A percentile compares a stretch with the other conserved stretches of the same genome.
Evolutionary conservation across 208 protist genomes (phyloP).

Genomic region (Angomonas ambiguus): DNA sequence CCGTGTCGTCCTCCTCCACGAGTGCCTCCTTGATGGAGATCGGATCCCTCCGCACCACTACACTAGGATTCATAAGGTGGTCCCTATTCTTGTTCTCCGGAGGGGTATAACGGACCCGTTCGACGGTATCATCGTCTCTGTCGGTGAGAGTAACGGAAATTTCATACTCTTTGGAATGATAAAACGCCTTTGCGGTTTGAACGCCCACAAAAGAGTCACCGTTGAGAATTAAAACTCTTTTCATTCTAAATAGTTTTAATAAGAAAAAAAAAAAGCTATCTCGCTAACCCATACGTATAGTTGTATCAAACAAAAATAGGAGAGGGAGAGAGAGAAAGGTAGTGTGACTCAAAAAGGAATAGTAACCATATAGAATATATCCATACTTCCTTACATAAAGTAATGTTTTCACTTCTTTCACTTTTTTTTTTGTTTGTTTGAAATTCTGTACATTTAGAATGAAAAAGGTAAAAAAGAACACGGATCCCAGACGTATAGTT

Average conservation of each 20-base stretch:
- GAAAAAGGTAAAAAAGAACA: too few relatives aligned
- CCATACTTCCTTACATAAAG: too few relatives aligned
- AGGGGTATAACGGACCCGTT: background rate
- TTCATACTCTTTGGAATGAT: constrained; percentile 66
- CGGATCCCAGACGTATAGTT: too few relatives aligned
- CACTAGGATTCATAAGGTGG: background rate
- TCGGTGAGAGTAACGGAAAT: constrained; percentile 61
- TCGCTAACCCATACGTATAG: too few relatives aligned
- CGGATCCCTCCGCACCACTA: background rate
- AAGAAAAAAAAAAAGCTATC: constrained; percentile 8
- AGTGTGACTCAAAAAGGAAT: too few relatives aligned
- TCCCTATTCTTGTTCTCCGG: too few relatives aligned
- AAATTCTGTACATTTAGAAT: too few relatives aligned
- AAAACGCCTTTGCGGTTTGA: constrained; percentile 59
- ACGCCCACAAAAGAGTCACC: constrained; percentile 73
- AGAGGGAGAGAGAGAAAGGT: background rate
- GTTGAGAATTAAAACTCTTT: constrained; percentile 78
- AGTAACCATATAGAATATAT: too few relatives aligned
- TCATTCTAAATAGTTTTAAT: constrained; percentile 26
- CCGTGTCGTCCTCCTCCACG: background rate
- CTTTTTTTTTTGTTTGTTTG: too few relatives aligned
- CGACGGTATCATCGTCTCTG: constrained; percentile 2
- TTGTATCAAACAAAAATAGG: too few relatives aligned
- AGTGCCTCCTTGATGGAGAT: background rate
- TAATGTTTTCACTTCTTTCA: too few relatives aligned